Evolutionary conservation across 306 rosid species (phyloP).

Genomic region (Malus asiatica): DNA sequence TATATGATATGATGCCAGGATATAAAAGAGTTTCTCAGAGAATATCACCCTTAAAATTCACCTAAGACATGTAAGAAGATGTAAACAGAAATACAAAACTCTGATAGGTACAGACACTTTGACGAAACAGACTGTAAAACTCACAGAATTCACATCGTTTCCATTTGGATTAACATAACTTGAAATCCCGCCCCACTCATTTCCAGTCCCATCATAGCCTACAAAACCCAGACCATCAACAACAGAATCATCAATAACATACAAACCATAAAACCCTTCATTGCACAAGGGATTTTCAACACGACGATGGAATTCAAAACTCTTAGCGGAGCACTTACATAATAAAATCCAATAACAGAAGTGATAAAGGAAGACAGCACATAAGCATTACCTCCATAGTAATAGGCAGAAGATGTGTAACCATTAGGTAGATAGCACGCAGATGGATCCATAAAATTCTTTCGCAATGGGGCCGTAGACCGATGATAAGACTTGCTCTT

Average conservation of each 20-base stretch:
- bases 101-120: background rate
- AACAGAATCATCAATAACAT: background rate
- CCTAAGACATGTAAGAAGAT: background rate
- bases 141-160: constrained; percentile 72
- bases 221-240: background rate
- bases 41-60: background rate
- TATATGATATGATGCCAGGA: background rate
- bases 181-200: constrained; percentile 69
- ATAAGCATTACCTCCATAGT: constrained; percentile 59
- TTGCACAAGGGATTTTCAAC: background rate
- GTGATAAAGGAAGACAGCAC: background rate
- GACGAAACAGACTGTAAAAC: background rate
- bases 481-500: constrained; percentile 64
- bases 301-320: background rate
- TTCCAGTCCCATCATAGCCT: constrained; percentile 68
- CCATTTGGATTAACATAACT: constrained; percentile 67
- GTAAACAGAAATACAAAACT: background rate
- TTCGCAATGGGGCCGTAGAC: constrained; percentile 58
- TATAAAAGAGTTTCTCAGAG: background rate
- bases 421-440: constrained; percentile 74
- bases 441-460: constrained; percentile 58
- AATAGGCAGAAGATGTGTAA: constrained; percentile 61
- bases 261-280: background rate
- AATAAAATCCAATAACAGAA: background rate
- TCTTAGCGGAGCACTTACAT: background rate